Evolutionary conservation across 371 early-diverging fungal genomes (phyloP), one percentile per base, ranked within the genome.

Genomic region (Mortierella sp.): DNA sequence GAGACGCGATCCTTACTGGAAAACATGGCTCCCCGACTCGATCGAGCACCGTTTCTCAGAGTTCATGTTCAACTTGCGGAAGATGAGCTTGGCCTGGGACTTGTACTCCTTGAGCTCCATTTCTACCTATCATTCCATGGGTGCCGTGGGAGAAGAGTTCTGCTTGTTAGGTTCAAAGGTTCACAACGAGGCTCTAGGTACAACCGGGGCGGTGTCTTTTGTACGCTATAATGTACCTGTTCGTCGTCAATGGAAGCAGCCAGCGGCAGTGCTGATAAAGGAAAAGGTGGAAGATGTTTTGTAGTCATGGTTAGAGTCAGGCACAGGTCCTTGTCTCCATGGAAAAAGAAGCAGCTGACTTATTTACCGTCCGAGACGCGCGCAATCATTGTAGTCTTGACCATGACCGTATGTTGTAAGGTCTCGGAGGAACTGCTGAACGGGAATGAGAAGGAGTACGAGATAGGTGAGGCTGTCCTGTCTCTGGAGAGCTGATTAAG

Each of bases 161-260:
- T n/a, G n/a, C n/a, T n/a, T n/a, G n/a, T n/a, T n/a, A n/a, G n/a
- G n/a, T n/a, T n/a, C n/a, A n/a, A n/a, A n/a, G n/a, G n/a, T n/a
- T n/a, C n/a, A n/a, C n/a, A n/a, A n/a, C n/a, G n/a, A n/a, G n/a
- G n/a, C n/a, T n/a, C n/a, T n/a, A n/a, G n/a, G n/a, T n/a, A n/a
- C n/a, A n/a, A n/a, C 10, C 34, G 34, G 34, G 34, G 4, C 24
- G 48, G 9, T 10, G 6, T 5, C 9, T 13, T 1, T 46, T 8
- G 19, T 16, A 18, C 8, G 23, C 18, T 27, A 27, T 23, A 16
- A 45, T 21, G 27, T 84, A 93, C 96, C 92, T 96, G 95, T 51
- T 96, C 96, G 80, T 98, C 98, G 82, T 98, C 98, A 89, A 97
- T 95, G 45, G 95, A 94, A 14, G 97, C 98, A 38, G 98, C 98